phyloP scores from a whole-genome alignment of 352 stramenopile genomes.

The Pythium graminicola region DNA sequence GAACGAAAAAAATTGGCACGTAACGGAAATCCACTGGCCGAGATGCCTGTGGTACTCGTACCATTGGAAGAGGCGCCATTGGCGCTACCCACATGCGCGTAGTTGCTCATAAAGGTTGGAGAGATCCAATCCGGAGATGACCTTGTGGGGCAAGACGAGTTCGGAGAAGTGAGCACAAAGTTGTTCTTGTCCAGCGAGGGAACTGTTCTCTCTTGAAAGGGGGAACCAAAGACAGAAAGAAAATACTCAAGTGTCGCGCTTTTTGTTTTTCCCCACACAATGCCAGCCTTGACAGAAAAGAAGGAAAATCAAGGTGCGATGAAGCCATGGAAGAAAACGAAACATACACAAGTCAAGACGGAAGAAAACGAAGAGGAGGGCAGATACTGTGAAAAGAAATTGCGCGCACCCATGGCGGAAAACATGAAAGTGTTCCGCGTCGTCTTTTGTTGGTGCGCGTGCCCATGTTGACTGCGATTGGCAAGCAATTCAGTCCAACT shows the following conservation, averaged over 20 bases:
- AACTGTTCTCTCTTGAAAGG: background rate
- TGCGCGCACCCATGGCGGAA: slow-evolving; percentile 7
- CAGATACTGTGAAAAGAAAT: background rate
- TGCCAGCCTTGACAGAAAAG: background rate
- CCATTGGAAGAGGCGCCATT: background rate
- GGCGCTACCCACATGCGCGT: slow-evolving; percentile 1
- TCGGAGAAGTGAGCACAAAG: slow-evolving; percentile 17
- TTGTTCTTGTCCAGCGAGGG: slow-evolving; percentile 3
- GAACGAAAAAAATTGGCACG: slow-evolving; percentile 69
- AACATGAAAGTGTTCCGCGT: background rate
- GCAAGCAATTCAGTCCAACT: background rate
- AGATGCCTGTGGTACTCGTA: background rate
- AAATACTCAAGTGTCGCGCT: background rate
- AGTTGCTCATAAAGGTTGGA: slow-evolving; percentile 16
- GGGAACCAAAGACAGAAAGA: slow-evolving; percentile 9
- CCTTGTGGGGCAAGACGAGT: slow-evolving; percentile 15
- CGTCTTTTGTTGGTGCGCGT: background rate
- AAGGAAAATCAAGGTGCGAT: slow-evolving; percentile 9
- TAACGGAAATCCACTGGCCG: slow-evolving; percentile 43
- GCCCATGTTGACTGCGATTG: background rate
- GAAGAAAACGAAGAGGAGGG: background rate
- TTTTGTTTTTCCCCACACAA: background rate
- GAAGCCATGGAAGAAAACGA: slow-evolving; percentile 10
- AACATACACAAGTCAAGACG: background rate
- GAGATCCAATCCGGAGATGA: background rate